Base-by-base conservation (phyloP, 2,329 filamentous ascomycete genomes). In the Aspergillus calidoustus region DNA sequence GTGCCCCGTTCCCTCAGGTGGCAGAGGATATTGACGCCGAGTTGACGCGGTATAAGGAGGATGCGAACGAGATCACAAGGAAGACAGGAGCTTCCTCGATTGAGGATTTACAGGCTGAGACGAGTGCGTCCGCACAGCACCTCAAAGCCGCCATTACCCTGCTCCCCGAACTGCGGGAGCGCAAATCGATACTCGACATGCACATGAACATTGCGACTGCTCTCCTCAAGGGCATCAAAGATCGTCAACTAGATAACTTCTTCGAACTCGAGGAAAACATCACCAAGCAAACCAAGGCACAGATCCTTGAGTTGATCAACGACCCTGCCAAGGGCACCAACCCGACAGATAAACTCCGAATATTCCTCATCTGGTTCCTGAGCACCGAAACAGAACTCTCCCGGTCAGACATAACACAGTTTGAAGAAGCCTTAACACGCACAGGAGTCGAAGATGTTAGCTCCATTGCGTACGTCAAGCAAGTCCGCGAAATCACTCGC, bases 161-260 rank as follows among this genome's bases (percentile, higher is more conserved):
- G 23, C 83, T 99, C 15, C 96, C 95, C 0, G 94, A 98, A 76
- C 83, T 99, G 67, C 86, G 93, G 65, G 95, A 98, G 77, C 89
- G 95, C 62, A 99, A 99, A 76, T 89, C 89, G n/a, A 86, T 90
- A 22, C 85, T 99, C 5, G 95, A 97, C 74, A 98, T 97, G 91
- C 95, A 99, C 76, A 99, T 99, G 95, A 97, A 96, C 74, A 97
- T 98, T 62, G 84, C 96, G 3, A 94, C 93, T 1, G 91, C 92
- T 1, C 75, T 90, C 9, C 78, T 90, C 60, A 87, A 89, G 69
- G 93, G 93, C 1, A 97, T 98, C 77, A 97, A 98, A 75, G 92
- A 96, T 69, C 89, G 95, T 17, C 93, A 98, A 76, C 83, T 99
- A 6, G 95, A 99, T 75, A 95, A 95, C 75, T 99, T 91, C 78